Evolutionary conservation across 495 filamentous ascomycete genomes (phyloP), one percentile per base, ranked within the genome.

Genomic region (Baudoinia panamericana): DNA sequence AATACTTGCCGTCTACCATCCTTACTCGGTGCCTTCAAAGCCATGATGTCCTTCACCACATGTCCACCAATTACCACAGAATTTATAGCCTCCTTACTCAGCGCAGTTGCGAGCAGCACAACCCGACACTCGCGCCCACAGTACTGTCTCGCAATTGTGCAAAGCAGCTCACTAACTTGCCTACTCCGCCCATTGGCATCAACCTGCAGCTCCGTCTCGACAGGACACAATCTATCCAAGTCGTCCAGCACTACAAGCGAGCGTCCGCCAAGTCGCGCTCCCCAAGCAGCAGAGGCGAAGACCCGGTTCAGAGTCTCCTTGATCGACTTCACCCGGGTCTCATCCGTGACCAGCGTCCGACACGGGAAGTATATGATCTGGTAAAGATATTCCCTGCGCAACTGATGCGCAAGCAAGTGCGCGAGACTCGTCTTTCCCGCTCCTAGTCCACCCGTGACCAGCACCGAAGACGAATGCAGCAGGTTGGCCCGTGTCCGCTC

Each of bases 111-210:
- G 22, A 94, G 69, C 11, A 96, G 64, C 21, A 90, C 80, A 16
- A 96, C 80, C 3, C 80, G 77, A 43, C 76, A 85, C 30, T 82
- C 78, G 55, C 63, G 60, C 0, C 66, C 63, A 46, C 85, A 93
- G 52, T 82, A 88, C 49, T 93, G 81, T 40, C 76, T 73, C 0
- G 83, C 81, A 52, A 87, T 76, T 2, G 79, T 73, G 54, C 86
- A 84, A 16, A 97, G 68, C 2, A 84, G 69, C 56, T 96, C 90
- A 56, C 87, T 93, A 43, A 93, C 76, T 47, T 95, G 92, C 3
- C 84, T 72, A 50, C 85, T 94, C 21, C 92, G 78, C 49, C 95
- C 94, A 50, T 97, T 86, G 29, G 77, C 80, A 39, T 84, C 86
- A 6, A 92, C 84, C 60, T 93, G 81, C 20, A 94, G 65, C 56